phyloP scores from a whole-genome alignment of 2,329 filamentous ascomycete genomes.

The Cytospora chrysosperma region DNA sequence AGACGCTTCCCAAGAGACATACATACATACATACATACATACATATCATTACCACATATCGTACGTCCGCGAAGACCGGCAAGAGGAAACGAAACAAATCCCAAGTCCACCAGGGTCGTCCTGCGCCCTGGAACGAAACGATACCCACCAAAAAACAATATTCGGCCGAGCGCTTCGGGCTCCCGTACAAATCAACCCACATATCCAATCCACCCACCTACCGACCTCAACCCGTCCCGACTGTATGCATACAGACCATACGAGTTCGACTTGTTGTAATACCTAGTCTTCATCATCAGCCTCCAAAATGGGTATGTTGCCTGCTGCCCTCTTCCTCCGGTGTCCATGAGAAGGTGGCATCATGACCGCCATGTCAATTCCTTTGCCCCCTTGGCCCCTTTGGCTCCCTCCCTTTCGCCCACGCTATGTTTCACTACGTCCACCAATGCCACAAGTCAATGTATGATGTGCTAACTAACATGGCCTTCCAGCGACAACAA shows the following conservation, averaged over 20 bases:
- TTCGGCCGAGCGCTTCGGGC: not conserved
- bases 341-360: not conserved
- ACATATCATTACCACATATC: not conserved
- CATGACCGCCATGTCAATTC: not conserved
- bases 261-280: slow-evolving; percentile 6
- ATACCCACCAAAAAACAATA: not conserved
- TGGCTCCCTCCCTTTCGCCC: not conserved
- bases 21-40: not conserved
- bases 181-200: not conserved
- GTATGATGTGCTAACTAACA: not conserved
- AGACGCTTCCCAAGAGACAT: too few species aligned
- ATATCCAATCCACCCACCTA: not conserved
- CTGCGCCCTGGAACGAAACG: not conserved
- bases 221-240: not conserved
- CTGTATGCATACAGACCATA: not conserved
- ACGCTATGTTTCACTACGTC: not conserved
- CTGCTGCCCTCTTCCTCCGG: not conserved
- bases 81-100: not conserved
- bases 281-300: not conserved
- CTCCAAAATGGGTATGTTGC: slow-evolving; percentile 20
- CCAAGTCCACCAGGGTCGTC: not conserved
- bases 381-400: too few species aligned
- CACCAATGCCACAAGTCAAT: too few species aligned
- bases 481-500: slow-evolving; percentile 41
- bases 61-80: not conserved